A percentile compares a stretch with the other conserved stretches of the same genome.
phyloP scores from a whole-genome alignment of 1,139 yeast species.

The Pichia sp. region DNA sequence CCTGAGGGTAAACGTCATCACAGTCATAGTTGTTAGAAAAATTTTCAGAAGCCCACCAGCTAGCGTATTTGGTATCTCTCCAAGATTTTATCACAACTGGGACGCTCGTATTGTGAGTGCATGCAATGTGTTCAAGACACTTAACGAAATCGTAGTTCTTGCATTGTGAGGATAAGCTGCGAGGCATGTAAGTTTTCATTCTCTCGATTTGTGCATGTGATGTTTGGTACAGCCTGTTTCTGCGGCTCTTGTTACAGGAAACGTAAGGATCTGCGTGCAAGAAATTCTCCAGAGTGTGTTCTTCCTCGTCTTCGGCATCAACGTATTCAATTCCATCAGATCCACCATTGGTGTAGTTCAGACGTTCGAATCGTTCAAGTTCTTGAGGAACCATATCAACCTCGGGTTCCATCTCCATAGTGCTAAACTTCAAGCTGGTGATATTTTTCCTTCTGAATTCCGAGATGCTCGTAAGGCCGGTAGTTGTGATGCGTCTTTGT shows the following conservation, averaged over 20 bases:
- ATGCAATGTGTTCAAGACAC: slow-evolving; percentile 3
- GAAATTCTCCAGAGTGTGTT: not conserved
- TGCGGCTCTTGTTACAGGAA: not conserved
- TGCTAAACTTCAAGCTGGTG: no score
- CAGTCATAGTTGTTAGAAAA: no score
- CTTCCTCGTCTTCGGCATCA: not conserved
- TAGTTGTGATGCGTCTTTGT: no score
- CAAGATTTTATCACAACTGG: slow-evolving; percentile 6
- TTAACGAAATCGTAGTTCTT: slow-evolving; percentile 7
- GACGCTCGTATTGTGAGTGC: slow-evolving; percentile 5
- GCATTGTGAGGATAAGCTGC: not conserved
- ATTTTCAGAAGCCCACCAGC: no score
- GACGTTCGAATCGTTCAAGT: no score
- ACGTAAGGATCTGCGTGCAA: not conserved
- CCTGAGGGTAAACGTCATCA: no score
- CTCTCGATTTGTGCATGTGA: slow-evolving; percentile 4
- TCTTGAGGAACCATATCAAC: no score
- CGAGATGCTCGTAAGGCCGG: no score
- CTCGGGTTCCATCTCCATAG: no score
- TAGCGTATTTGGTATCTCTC: not conserved
- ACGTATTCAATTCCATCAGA: not conserved
- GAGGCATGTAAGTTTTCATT: slow-evolving; percentile 1
- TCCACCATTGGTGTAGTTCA: no score
- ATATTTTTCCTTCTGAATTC: no score
- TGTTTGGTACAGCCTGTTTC: slow-evolving; percentile 3